Conservation (phyloP, 768 basidiomycete genomes). For the Rhodotorula diobovata region DNA sequence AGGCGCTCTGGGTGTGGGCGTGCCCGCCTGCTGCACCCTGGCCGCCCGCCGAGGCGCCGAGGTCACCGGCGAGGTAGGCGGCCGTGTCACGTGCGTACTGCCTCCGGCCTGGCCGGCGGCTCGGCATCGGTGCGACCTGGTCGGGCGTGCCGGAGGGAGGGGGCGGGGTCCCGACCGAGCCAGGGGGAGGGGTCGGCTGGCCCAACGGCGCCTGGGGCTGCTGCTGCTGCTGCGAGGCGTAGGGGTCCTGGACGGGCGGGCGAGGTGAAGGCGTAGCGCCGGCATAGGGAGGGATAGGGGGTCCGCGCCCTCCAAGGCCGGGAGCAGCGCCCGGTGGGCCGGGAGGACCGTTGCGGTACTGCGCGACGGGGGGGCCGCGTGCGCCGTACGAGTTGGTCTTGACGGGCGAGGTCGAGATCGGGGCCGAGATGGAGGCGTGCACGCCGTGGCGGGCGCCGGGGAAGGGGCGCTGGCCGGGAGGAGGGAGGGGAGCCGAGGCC, state of each 20-base stretch:
- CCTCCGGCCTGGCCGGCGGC: conserved; percentile 6
- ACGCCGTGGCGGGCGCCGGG: conserved; percentile 31
- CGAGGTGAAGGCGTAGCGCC: background rate
- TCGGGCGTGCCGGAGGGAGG: conserved; percentile 15
- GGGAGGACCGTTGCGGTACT: conserved; percentile 19
- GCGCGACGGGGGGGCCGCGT: conserved; percentile 5
- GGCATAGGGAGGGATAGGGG: conserved; percentile 8
- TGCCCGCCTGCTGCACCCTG: conserved; percentile 9
- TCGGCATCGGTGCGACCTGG: conserved; percentile 6
- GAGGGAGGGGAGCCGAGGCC: conserved; percentile 42
- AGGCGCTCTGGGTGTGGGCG: conserved; percentile 28
- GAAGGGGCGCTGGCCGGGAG: conserved; percentile 35
- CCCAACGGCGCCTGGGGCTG: background rate
- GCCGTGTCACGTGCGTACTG: conserved; percentile 35
- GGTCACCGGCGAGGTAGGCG: conserved; percentile 33
- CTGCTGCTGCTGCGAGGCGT: background rate
- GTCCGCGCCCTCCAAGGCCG: background rate
- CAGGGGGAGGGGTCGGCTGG: background rate
- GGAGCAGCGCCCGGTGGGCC: background rate
- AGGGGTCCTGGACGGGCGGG: background rate
- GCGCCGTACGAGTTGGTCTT: conserved; percentile 9
- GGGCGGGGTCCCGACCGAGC: conserved; percentile 6
- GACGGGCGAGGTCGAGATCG: conserved; percentile 26
- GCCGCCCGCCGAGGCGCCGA: background rate
- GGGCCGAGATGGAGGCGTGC: conserved; percentile 39